phyloP scores from a whole-genome alignment of 495 filamentous ascomycete genomes.

The Physcia stellaris region DNA sequence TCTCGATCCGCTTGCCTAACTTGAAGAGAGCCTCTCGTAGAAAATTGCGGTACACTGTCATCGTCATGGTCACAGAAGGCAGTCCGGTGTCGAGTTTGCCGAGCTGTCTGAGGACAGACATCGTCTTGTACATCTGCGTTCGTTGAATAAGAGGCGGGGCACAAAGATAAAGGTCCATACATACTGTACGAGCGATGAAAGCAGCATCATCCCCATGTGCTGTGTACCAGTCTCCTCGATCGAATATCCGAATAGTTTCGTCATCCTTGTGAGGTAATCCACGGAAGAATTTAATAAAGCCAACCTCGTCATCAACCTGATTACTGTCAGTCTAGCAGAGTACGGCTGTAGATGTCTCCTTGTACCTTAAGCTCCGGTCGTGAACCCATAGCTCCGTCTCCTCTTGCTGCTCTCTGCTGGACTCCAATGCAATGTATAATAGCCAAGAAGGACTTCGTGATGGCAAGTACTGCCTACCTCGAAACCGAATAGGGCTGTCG shows the following conservation, averaged over 20 bases:
- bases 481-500: too few relatives aligned
- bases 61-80: slow-evolving; percentile 83
- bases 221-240: slow-evolving; percentile 89
- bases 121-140: slow-evolving; percentile 80
- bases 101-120: slow-evolving; percentile 81
- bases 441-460: too few relatives aligned
- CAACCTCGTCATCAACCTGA: slow-evolving; percentile 87
- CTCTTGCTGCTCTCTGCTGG: too few relatives aligned
- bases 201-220: slow-evolving; percentile 85
- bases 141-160: slow-evolving; percentile 1
- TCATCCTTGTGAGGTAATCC: slow-evolving; percentile 52
- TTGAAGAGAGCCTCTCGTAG: slow-evolving; percentile 87
- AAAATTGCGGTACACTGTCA: slow-evolving; percentile 91
- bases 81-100: slow-evolving; percentile 72
- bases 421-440: too few relatives aligned
- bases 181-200: slow-evolving; percentile 77
- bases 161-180: slow-evolving; percentile 7
- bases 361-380: slow-evolving; percentile 78
- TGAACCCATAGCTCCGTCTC: slow-evolving; percentile 72
- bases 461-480: too few relatives aligned
- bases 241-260: slow-evolving; percentile 79
- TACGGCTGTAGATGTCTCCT: slow-evolving; percentile 1
- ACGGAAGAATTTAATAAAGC: slow-evolving; percentile 92
- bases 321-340: not conserved
- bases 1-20: slow-evolving; percentile 79